Conservation (phyloP, 257 asterid genomes). For the Dorcoceras hygrometricum region DNA sequence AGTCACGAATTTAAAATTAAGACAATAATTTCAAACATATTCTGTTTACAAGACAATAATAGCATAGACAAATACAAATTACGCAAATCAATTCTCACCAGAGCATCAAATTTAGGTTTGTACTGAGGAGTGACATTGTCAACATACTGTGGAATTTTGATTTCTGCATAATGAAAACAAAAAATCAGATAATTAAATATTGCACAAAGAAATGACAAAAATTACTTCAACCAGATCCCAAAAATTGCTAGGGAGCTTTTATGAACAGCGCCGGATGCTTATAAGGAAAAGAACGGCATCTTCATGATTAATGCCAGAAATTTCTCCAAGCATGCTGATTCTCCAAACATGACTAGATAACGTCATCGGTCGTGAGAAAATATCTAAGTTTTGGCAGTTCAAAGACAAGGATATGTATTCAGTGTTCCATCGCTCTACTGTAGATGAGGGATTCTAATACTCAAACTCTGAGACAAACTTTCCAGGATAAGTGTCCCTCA, state of each 20-base stretch:
- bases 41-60: conserved; percentile 8
- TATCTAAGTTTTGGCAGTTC: too few relatives aligned
- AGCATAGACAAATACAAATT: conserved; percentile 1
- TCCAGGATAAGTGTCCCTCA: too few relatives aligned
- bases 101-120: conserved; percentile 77
- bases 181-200: conserved; percentile 20
- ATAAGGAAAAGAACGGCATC: conserved; percentile 10
- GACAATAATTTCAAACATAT: too few relatives aligned
- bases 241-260: conserved; percentile 3
- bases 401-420: too few relatives aligned
- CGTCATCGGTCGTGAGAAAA: too few relatives aligned
- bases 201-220: conserved; percentile 2
- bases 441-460: too few relatives aligned
- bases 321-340: not conserved
- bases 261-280: not conserved
- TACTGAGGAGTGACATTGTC: conserved; percentile 86
- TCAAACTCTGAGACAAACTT: too few relatives aligned
- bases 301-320: conserved; percentile 5
- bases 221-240: not conserved
- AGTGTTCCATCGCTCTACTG: too few relatives aligned
- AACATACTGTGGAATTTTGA: conserved; percentile 75
- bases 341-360: not conserved
- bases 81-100: too few relatives aligned
- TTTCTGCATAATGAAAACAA: conserved; percentile 41
- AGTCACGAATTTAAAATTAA: not conserved